These are phyloP conservation scores for Xanthoparmelia taractica DNA, from an alignment of 495 filamentous ascomycete genomes.

Conservation along the genomic window DNA sequence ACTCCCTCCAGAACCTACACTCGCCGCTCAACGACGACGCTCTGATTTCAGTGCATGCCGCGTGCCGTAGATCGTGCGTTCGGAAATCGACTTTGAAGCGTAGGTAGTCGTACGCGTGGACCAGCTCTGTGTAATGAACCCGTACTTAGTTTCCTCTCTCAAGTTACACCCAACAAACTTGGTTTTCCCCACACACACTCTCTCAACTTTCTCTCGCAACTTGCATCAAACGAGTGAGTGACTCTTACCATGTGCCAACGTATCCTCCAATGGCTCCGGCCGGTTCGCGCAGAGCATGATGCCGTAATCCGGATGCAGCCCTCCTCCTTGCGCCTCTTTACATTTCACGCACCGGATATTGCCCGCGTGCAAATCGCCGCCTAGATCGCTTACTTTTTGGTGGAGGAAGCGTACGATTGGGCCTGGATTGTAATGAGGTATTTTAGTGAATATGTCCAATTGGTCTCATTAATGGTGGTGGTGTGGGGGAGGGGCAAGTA, in stretches of 20 bases:
- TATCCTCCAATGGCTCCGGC: constrained; percentile 77
- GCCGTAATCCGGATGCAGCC: constrained; percentile 75
- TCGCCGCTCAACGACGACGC: constrained; percentile 88
- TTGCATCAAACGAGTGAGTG: not conserved
- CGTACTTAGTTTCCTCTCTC: no score
- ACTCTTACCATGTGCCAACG: constrained; percentile 59
- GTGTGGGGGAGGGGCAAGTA: constrained; percentile 34
- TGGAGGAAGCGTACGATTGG: constrained; percentile 79
- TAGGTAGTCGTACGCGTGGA: constrained; percentile 92
- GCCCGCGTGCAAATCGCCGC: constrained; percentile 58
- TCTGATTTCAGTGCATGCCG: constrained; percentile 95
- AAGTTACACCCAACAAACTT: no score
- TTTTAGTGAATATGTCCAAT: no score
- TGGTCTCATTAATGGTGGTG: no score
- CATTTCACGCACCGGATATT: constrained; percentile 83
- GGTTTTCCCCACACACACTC: no score
- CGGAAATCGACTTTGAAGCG: constrained; percentile 76
- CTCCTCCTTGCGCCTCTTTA: constrained; percentile 57
- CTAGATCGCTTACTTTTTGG: constrained; percentile 67
- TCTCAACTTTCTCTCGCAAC: not conserved
- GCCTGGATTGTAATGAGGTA: constrained; percentile 39
- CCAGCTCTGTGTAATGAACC: constrained; percentile 85
- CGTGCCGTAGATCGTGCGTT: constrained; percentile 69
- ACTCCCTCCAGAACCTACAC: constrained; percentile 83
- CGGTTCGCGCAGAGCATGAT: constrained; percentile 88